Conservation (phyloP, 805 yeast genomes). For the Spathaspora passalidarum region DNA sequence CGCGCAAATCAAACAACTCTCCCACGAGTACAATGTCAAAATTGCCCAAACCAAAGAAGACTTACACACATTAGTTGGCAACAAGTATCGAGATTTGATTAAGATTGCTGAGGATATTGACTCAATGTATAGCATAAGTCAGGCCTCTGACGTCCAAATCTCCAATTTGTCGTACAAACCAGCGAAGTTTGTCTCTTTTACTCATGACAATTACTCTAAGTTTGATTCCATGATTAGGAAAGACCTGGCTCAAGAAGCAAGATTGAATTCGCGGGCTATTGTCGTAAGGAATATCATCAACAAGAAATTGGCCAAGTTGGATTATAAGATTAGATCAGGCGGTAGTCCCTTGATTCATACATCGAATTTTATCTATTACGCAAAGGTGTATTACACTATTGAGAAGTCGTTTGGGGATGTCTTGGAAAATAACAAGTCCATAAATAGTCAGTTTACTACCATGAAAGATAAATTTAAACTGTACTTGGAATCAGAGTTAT, state of each 20-base stretch:
- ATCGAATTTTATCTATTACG: slow-evolving; percentile 25
- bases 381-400: slow-evolving; percentile 33
- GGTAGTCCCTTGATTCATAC: slow-evolving; percentile 18
- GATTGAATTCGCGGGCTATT: slow-evolving; percentile 17
- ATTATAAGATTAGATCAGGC: slow-evolving; percentile 19
- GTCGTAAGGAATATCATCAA: slow-evolving; percentile 28
- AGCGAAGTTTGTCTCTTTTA: slow-evolving; percentile 26
- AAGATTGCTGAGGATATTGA: slow-evolving; percentile 43
- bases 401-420: slow-evolving; percentile 20
- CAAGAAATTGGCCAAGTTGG: slow-evolving; percentile 27
- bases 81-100: slow-evolving; percentile 41
- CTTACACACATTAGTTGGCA: slow-evolving; percentile 36
- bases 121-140: slow-evolving; percentile 23
- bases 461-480: slow-evolving; percentile 22
- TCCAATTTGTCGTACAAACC: slow-evolving; percentile 30
- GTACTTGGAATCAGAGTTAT: slow-evolving; percentile 24
- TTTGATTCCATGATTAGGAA: slow-evolving; percentile 19
- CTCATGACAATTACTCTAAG: slow-evolving; percentile 14
- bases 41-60: slow-evolving; percentile 28
- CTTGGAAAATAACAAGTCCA: slow-evolving; percentile 11
- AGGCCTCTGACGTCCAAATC: slow-evolving; percentile 20
- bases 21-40: slow-evolving; percentile 23
- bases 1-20: slow-evolving; percentile 29
- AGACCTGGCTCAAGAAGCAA: slow-evolving; percentile 16
- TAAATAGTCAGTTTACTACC: slow-evolving; percentile 12